phyloP scores from a whole-genome alignment of 192 early-diverging fungal genomes.

The Radiomyces spectabilis region DNA sequence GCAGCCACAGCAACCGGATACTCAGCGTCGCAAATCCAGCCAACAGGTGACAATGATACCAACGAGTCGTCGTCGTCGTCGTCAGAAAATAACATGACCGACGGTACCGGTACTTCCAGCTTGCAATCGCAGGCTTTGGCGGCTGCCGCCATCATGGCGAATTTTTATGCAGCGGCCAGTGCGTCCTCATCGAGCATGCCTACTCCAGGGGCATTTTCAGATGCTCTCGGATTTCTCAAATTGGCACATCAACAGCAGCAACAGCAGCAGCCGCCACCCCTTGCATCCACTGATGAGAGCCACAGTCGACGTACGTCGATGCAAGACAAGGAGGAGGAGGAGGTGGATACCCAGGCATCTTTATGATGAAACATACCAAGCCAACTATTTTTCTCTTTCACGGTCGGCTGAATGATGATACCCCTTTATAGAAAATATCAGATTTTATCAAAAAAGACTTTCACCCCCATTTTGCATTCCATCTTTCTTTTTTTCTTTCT shows the following conservation, averaged over 20 bases:
- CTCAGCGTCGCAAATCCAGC: neutral
- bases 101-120: no score
- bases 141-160: constrained; percentile 8
- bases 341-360: neutral
- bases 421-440: no score
- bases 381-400: neutral
- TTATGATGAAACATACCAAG: neutral
- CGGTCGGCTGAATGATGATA: no score
- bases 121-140: constrained; percentile 6
- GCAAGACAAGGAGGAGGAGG: neutral
- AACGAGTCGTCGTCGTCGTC: no score
- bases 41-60: no score
- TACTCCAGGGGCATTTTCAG: neutral
- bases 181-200: neutral
- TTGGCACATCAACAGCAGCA: constrained; percentile 3
- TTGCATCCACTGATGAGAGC: neutral
- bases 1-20: constrained; percentile 5
- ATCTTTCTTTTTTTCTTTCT: constrained; percentile 4
- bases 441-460: no score
- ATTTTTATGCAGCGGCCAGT: constrained; percentile 2
- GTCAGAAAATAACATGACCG: no score
- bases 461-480: neutral
- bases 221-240: constrained; percentile 3
- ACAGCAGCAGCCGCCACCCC: neutral
- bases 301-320: neutral